Conservation (phyloP, 331 rosid genomes). For the Dryas integrifolia region DNA sequence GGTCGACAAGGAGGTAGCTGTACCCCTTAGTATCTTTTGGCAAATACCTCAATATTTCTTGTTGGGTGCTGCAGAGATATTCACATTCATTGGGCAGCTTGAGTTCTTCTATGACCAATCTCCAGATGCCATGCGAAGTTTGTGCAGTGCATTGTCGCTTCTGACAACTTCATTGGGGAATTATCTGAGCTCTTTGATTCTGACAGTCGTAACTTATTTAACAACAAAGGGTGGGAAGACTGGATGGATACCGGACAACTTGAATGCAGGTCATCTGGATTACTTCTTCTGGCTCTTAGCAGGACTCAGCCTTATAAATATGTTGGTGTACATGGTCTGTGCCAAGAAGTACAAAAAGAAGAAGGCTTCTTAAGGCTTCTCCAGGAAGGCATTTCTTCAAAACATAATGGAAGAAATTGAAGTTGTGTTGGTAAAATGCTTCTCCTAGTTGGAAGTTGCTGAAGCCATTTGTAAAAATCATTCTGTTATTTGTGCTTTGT, state of each 20-base stretch:
- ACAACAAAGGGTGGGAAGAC: slow-evolving; percentile 54
- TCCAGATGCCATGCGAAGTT: slow-evolving; percentile 88
- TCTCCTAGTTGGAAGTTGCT: background rate
- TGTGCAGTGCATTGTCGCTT: slow-evolving; percentile 85
- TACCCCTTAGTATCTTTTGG: slow-evolving; percentile 71
- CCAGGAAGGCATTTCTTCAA: background rate
- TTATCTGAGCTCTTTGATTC: slow-evolving; percentile 76
- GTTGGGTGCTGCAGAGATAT: slow-evolving; percentile 82
- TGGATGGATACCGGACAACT: slow-evolving; percentile 87
- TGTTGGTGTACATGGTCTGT: slow-evolving; percentile 57
- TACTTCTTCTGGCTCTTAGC: slow-evolving; percentile 82
- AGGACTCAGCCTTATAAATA: slow-evolving; percentile 68
- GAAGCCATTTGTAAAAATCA: slow-evolving; percentile 7
- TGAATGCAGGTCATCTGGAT: slow-evolving; percentile 77
- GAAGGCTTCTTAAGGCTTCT: slow-evolving; percentile 42
- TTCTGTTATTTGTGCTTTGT: slow-evolving; percentile 9
- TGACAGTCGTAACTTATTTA: slow-evolving; percentile 67
- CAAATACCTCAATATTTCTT: slow-evolving; percentile 86
- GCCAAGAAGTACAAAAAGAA: slow-evolving; percentile 53
- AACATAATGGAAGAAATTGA: background rate
- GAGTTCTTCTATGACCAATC: slow-evolving; percentile 98
- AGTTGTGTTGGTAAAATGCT: background rate
- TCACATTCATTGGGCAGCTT: slow-evolving; percentile 73
- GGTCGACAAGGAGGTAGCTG: slow-evolving; percentile 49
- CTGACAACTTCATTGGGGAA: slow-evolving; percentile 68